phyloP scores from a whole-genome alignment of 2,329 filamentous ascomycete species.

The Colletotrichum musae region DNA sequence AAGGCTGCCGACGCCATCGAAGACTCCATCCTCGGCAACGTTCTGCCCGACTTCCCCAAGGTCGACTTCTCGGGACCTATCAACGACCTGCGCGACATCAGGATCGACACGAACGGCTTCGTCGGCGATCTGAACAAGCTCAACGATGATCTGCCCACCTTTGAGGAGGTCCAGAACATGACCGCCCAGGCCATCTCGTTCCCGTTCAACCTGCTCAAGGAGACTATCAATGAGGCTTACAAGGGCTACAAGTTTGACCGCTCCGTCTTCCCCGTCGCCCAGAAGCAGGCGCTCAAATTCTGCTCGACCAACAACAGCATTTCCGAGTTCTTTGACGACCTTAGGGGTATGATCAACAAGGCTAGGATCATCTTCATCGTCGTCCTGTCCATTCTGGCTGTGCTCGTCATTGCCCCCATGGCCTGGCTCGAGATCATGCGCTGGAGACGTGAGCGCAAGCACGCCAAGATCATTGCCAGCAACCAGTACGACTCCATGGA shows the following conservation, averaged over 20 bases:
- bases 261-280: slow-evolving; percentile 83
- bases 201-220: slow-evolving; percentile 86
- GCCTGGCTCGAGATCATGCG: slow-evolving; percentile 84
- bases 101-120: slow-evolving; percentile 77
- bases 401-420: slow-evolving; percentile 83
- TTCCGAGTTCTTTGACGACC: slow-evolving; percentile 83
- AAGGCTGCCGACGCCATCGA: slow-evolving; percentile 61
- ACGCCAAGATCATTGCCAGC: slow-evolving; percentile 75
- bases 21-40: slow-evolving; percentile 65
- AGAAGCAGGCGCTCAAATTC: slow-evolving; percentile 87
- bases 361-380: slow-evolving; percentile 83
- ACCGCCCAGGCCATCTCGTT: slow-evolving; percentile 81
- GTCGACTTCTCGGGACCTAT: slow-evolving; percentile 78
- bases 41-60: slow-evolving; percentile 58
- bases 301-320: slow-evolving; percentile 89
- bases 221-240: slow-evolving; percentile 79
- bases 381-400: slow-evolving; percentile 79
- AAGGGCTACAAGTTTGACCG: slow-evolving; percentile 84
- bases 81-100: slow-evolving; percentile 76
- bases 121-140: slow-evolving; percentile 79
- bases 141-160: slow-evolving; percentile 85
- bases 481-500: slow-evolving; percentile 86
- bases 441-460: slow-evolving; percentile 80
- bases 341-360: slow-evolving; percentile 76
- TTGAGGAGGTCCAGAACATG: slow-evolving; percentile 86